Base-by-base conservation (phyloP, 495 filamentous ascomycete genomes). In the Rhypophila decipiens region DNA sequence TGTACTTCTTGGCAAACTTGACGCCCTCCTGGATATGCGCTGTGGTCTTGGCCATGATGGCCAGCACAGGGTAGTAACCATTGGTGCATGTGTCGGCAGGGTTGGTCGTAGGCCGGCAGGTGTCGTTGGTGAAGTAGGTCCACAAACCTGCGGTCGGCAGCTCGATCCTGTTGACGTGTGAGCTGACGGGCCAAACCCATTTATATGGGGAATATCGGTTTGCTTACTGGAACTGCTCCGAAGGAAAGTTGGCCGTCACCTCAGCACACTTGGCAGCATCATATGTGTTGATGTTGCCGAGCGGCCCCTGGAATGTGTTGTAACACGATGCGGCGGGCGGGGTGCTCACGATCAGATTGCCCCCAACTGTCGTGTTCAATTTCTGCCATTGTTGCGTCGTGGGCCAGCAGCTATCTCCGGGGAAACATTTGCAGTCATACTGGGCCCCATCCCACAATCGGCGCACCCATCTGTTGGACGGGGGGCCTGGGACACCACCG, bases 61-160 rank as follows among this genome's bases (percentile, higher is more conserved):
- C 66, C 44, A 85, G 83, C 4, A 60, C 54, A 8, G 77, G 69
- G 59, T 79, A 81, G 55, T 76, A 80, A 1, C 79, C 82, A 1
- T 80, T 57, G 0, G 65, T 70, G 61, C 83, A 88, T 4, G 72
- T 64, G 38, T 61, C 71, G 8, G 52, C 52, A 3, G 68, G 61
- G n/a, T 74, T 58, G 13, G 67, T 58, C 36, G 77, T 64, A 0
- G 66, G 64, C 2, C 64, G 57, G 50, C 70, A 73, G 3, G 67
- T 72, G 49, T 71, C 69, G 50, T 72, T 72, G 44, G 70, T 70
- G 54, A 68, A 72, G 50, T 67, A 71, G 12, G 70, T 69, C 69
- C 69, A 72, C 17, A 73, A 46, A 10, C 56, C 65, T 17, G 70
- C 69, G 11, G 66, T 59, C 0, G 70, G 68, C 34, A 61, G 53